Evolutionary conservation across 345 rosid species (phyloP).

Genomic region (Pseudoturritis turrita): DNA sequence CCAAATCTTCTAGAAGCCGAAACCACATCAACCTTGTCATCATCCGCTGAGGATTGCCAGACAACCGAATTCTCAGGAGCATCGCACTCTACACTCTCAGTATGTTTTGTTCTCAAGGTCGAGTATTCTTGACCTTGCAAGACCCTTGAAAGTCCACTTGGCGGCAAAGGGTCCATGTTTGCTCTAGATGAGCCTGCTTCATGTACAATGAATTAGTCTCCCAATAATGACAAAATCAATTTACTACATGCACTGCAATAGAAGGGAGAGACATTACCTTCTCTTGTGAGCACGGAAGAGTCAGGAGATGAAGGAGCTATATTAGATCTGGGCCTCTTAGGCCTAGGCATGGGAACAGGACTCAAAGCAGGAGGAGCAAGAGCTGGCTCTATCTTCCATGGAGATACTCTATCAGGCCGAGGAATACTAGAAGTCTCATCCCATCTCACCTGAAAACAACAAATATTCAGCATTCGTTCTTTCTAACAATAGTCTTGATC

Average conservation of each 20-base stretch:
- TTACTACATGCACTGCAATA: background rate
- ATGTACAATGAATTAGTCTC: background rate
- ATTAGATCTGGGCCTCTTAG: conserved; percentile 59
- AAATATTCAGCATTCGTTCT: conserved; percentile 1
- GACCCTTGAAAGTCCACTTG: conserved; percentile 61
- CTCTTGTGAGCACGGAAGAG: conserved; percentile 52
- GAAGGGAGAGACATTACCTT: conserved; percentile 40
- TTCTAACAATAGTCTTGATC: background rate
- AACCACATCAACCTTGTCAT: conserved; percentile 50
- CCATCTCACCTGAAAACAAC: conserved; percentile 66
- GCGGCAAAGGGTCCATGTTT: conserved; percentile 51
- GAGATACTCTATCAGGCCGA: conserved; percentile 87
- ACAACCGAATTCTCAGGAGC: conserved; percentile 52
- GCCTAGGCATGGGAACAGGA: conserved; percentile 55
- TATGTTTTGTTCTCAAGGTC: conserved; percentile 61
- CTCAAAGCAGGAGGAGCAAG: conserved; percentile 67
- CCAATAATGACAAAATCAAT: background rate
- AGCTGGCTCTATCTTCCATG: conserved; percentile 87
- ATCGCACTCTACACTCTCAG: conserved; percentile 46
- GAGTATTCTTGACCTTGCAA: conserved; percentile 75
- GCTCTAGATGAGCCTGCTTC: conserved; percentile 39
- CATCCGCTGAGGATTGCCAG: conserved; percentile 52
- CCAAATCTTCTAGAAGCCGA: conserved; percentile 46
- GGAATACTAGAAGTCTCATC: conserved; percentile 67
- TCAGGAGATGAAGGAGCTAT: conserved; percentile 51